These are phyloP conservation scores for Pleurotus cornucopiae DNA, from an alignment of 768 basidiomycete genomes.

Conservation along the genomic window DNA sequence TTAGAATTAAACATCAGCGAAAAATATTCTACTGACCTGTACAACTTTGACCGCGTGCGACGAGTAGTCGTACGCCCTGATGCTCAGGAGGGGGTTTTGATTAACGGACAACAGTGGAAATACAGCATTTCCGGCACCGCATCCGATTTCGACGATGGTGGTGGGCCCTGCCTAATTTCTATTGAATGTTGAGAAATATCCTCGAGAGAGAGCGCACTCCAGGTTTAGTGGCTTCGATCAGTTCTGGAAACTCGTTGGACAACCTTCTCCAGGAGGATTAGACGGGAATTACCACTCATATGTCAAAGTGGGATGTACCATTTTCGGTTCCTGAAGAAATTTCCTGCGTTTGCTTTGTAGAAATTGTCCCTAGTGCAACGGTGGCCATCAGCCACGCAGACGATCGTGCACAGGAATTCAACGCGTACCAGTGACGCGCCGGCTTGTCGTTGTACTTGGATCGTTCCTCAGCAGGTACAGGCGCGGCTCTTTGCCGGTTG, in stretches of 20 bases:
- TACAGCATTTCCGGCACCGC: slow-evolving; percentile 95
- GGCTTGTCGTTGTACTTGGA: slow-evolving; percentile 69
- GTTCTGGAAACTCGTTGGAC: slow-evolving; percentile 91
- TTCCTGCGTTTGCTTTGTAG: slow-evolving; percentile 78
- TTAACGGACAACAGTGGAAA: slow-evolving; percentile 87
- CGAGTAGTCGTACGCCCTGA: slow-evolving; percentile 91
- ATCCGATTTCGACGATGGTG: slow-evolving; percentile 85
- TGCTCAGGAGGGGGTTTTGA: slow-evolving; percentile 66
- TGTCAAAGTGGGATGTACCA: slow-evolving; percentile 44
- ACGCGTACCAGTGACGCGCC: slow-evolving; percentile 61
- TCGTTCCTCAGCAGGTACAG: slow-evolving; percentile 73
- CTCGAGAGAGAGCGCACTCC: slow-evolving; percentile 40
- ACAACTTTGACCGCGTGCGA: slow-evolving; percentile 85
- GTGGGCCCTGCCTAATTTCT: slow-evolving; percentile 68
- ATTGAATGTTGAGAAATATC: slow-evolving; percentile 6
- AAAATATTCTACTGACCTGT: slow-evolving; percentile 46
- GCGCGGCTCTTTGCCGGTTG: slow-evolving; percentile 62
- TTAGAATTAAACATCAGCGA: background rate
- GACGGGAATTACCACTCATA: no score
- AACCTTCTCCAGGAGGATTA: slow-evolving; percentile 45
- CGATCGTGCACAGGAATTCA: background rate
- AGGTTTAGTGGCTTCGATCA: slow-evolving; percentile 62
- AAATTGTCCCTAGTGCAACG: slow-evolving; percentile 79
- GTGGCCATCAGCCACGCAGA: background rate
- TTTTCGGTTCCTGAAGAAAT: slow-evolving; percentile 94